phyloP scores from a whole-genome alignment of 1,284 basidiomycete species.

The Rhodotorula sp. region DNA sequence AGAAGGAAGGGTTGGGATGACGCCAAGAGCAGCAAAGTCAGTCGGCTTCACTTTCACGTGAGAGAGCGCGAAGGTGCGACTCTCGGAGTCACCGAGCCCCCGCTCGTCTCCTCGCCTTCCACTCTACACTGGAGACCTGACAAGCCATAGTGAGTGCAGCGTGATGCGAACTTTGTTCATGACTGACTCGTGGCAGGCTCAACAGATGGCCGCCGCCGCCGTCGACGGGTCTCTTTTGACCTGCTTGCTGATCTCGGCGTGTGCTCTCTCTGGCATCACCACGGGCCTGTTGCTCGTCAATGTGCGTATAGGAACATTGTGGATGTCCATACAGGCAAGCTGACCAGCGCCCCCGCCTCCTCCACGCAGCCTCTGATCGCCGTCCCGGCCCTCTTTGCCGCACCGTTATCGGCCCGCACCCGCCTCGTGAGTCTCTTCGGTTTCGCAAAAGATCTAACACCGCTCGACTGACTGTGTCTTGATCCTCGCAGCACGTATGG shows the following conservation, averaged over 20 bases:
- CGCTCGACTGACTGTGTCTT: neutral
- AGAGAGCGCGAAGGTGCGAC: too few species aligned
- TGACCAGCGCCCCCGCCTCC: neutral
- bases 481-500: constrained; percentile 16
- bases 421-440: neutral
- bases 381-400: neutral
- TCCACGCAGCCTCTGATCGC: constrained; percentile 1
- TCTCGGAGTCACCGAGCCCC: too few species aligned
- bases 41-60: too few species aligned
- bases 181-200: too few species aligned
- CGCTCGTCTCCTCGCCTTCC: too few species aligned
- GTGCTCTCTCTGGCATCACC: neutral
- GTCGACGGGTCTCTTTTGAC: neutral
- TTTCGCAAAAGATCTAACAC: neutral
- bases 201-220: too few species aligned
- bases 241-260: neutral
- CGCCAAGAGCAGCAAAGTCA: too few species aligned
- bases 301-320: neutral
- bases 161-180: too few species aligned
- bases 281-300: neutral
- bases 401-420: neutral
- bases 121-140: too few species aligned
- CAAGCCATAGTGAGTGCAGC: neutral
- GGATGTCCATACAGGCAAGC: neutral
- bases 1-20: too few species aligned